Base-by-base conservation (phyloP, 2,329 filamentous ascomycete genomes). In the Cadophora sp. region DNA sequence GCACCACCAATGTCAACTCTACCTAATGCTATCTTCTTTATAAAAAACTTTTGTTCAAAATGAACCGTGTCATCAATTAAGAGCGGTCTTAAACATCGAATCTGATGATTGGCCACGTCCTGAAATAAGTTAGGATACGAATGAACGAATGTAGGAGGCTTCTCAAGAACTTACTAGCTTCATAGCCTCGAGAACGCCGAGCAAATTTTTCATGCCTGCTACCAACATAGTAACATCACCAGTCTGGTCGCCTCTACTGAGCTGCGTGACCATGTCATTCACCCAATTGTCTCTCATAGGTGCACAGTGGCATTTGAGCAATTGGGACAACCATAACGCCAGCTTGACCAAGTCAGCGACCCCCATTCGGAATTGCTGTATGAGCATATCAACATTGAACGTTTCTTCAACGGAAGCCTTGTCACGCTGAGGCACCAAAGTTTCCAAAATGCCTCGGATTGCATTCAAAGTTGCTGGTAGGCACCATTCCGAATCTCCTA, bases 51-150 rank as follows among this genome's bases (percentile, higher is more conserved):
- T 74, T 92, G 91, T 78, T 98, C 93, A 75, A 97, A 98, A 68
- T 92, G 89, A 55, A 97, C 89, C 0, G 93, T 97, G 73, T 97
- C 94, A 77, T 97, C 93, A 59, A 98, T 94, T 48, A 98, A 84
- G 30, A 94, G 85, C 0, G 92, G 89, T 33, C 94, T 89, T 70
- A 97, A 87, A 75, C 93, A 94, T 50, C 94, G 87, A 72, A 98
- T 97, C 79, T 98, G 95, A 78, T 98, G 95, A 79, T 99, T 98
- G 66, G 96, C 95, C 43, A 98, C 94, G 76, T 98, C 96, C 77
- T 59, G 22, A 20, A 56, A 56, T 47, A 16, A 65, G 47, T 67
- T 64, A 72, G 59, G 39, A 53, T 58, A 22, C 18, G 22, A 1
- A 36, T 24, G 20, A 9, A n/a, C 18, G 20, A n/a, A 45, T 9